phyloP scores from a whole-genome alignment of 2,329 filamentous ascomycete species.

The Aspergillus uvarum region DNA sequence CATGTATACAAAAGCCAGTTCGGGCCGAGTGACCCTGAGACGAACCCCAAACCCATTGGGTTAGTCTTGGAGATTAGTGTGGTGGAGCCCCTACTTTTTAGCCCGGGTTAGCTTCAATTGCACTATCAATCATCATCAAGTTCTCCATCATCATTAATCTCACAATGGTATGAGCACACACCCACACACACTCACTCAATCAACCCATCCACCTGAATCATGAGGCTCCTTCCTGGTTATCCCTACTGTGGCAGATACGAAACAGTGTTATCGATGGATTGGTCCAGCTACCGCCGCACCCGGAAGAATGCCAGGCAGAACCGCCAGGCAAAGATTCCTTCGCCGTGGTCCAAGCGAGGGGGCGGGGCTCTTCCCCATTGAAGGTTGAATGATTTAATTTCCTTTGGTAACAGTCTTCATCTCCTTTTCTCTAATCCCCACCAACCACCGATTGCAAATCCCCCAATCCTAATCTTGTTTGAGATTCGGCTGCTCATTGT shows the following conservation, averaged over 20 bases:
- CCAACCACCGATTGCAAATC: slow-evolving; percentile 1
- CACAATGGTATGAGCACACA: too few relatives aligned
- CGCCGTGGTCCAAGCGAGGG: slow-evolving; percentile 1
- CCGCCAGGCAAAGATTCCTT: background rate
- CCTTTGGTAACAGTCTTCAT: slow-evolving; percentile 1
- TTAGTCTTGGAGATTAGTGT: background rate
- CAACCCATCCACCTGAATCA: background rate
- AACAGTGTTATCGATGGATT: background rate
- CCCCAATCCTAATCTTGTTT: background rate
- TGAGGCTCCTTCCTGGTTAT: background rate
- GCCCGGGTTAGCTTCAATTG: background rate
- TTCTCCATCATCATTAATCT: too few relatives aligned
- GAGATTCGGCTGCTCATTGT: background rate
- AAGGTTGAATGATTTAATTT: background rate
- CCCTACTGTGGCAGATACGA: background rate
- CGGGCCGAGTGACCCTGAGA: background rate
- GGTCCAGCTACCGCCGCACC: background rate
- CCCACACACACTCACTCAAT: too few relatives aligned
- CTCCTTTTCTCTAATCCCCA: slow-evolving; percentile 2
- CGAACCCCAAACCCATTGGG: background rate
- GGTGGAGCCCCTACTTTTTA: background rate
- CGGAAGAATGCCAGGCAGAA: background rate
- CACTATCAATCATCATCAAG: background rate
- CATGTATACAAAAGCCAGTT: background rate
- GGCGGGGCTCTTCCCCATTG: slow-evolving; percentile 5